These are phyloP conservation scores for Leccinum ochraceum DNA, from an alignment of 768 basidiomycete species.

Conservation along the genomic window DNA sequence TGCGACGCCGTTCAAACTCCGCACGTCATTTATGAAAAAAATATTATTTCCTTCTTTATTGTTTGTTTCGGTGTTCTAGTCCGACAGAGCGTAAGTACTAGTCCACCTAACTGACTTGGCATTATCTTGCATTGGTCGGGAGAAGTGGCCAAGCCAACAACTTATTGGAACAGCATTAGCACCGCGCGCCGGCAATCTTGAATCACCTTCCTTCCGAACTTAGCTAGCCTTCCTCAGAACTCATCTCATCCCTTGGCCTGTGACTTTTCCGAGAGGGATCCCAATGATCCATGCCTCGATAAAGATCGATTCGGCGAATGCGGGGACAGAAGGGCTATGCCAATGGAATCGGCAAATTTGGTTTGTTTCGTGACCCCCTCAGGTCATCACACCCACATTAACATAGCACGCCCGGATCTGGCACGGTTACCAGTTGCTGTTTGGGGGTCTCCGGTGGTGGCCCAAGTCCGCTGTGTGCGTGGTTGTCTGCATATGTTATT, in stretches of 20 bases:
- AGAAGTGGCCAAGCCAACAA: background rate
- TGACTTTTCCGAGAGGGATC: background rate
- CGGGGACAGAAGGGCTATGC: slow-evolving; percentile 4
- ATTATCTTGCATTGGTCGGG: background rate
- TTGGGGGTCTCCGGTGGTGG: background rate
- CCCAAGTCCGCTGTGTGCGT: background rate
- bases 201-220: background rate
- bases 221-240: background rate
- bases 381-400: slow-evolving; percentile 1
- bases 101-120: background rate
- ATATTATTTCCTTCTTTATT: too few relatives aligned
- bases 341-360: background rate
- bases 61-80: too few relatives aligned
- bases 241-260: background rate
- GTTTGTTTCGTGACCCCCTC: slow-evolving; percentile 9
- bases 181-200: background rate
- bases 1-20: slow-evolving; percentile 11
- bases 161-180: background rate
- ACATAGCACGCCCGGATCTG: background rate
- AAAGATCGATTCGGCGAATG: slow-evolving; percentile 4
- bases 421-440: background rate
- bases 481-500: background rate
- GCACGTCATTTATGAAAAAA: slow-evolving; percentile 11
- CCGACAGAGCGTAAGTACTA: background rate
- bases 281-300: background rate